Evolutionary conservation across 192 early-diverging fungal genomes (phyloP), one percentile per base, ranked within the genome.

Genomic region (Linnemannia schmuckeri): DNA sequence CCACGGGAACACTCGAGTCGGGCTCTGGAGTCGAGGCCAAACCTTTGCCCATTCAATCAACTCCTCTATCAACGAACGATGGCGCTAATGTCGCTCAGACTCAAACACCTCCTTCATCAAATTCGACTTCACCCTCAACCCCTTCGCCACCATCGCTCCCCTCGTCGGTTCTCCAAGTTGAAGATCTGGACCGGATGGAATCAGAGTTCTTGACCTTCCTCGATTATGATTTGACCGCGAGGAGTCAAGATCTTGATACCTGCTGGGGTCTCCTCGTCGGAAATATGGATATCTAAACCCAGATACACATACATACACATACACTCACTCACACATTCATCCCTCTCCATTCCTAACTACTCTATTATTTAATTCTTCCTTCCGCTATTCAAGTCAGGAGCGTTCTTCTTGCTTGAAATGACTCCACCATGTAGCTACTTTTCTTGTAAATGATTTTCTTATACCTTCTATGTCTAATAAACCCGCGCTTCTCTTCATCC

Each of bases 181-280:
- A 81, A 49, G 88, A 89, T 57, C 84, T 92, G 3, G 72, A 88
- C 42, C 88, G 89, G 18, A 92, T 92, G 91, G 91, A 92, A 72
- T 30, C 81, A n/a, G 91, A 92, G 52, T 92, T 90, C 44, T 76
- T 92, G 70, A 85, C 89, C 18, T 92, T 92, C 77, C 77, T 92
- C 6, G 84, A 89, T 70, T 89, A 82, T 69, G 89, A 92, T 52
- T 82, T 91, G 27, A 70, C 72, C 20, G 75, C 79, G 17, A 71
- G 75, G 22, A 68, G 71, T 22, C 85, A 81, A 41, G 85, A 87
- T 37, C 71, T 87, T 5, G 76, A 87, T 40, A 81, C 79, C 38
- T 87, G 85, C 42, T 87, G 85, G 85, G 40, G 47, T 42, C 76
- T 87, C 5, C 71, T 87, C 20, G 72, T 87, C 3, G 79, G 79